Conservation (phyloP, 2,329 filamentous ascomycete species). For the Fusarium sp. region DNA sequence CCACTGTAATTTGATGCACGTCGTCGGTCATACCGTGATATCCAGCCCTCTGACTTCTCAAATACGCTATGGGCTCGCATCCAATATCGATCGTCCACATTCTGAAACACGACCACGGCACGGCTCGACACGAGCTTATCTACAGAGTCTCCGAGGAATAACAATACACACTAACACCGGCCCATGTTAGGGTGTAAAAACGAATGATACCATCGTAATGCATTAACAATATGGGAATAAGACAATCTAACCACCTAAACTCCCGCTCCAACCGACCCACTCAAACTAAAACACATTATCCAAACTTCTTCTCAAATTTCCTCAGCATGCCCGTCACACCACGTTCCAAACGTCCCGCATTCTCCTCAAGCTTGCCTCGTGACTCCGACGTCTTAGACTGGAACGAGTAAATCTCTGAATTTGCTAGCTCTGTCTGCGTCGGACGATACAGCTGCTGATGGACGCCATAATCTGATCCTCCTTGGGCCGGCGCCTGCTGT, state of each 20-base stretch:
- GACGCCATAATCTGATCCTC: conserved; percentile 66
- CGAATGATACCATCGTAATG: conserved; percentile 1
- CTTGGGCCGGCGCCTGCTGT: conserved; percentile 41
- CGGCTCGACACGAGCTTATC: not conserved
- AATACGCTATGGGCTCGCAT: not conserved
- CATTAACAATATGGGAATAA: conserved; percentile 29
- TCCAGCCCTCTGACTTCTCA: not conserved
- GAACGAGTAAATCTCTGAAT: conserved; percentile 54
- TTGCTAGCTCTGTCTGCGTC: conserved; percentile 71
- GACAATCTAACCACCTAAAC: conserved; percentile 24
- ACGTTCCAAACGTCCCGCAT: conserved; percentile 77
- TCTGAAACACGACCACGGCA: not conserved
- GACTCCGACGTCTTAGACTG: conserved; percentile 60
- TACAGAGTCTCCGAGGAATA: not conserved
- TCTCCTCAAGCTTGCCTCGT: conserved; percentile 72
- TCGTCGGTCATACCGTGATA: conserved; percentile 5
- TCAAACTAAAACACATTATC: conserved; percentile 50
- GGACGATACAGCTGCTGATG: conserved; percentile 81
- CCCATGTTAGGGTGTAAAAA: not conserved
- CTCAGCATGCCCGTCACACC: conserved; percentile 80
- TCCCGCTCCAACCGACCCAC: conserved; percentile 24
- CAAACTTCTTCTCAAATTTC: conserved; percentile 84
- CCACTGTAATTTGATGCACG: not conserved
- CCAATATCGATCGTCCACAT: not conserved
- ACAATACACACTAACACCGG: not conserved